Percentiles rank a stretch among this genome's conserved stretches.
Evolutionary conservation across 331 rosid species (phyloP).

Genomic region (Malus hybrid): DNA sequence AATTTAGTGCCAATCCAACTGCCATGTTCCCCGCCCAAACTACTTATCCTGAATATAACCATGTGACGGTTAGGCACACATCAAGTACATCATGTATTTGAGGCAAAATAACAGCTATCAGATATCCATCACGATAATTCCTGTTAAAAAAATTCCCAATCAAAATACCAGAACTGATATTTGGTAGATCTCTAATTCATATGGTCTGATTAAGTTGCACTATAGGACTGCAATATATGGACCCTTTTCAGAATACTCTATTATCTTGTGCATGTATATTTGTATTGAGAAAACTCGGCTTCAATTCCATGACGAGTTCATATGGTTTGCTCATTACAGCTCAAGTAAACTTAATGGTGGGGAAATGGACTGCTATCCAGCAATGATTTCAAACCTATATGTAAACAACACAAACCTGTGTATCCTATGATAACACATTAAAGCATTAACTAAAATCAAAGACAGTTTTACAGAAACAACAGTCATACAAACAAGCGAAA

Average conservation of each 20-base stretch:
- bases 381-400: background rate
- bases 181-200: background rate
- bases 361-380: background rate
- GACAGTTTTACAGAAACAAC: background rate
- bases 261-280: background rate
- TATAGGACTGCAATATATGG: background rate
- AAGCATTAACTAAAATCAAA: background rate
- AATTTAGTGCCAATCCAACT: slow-evolving; percentile 20
- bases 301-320: background rate
- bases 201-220: background rate
- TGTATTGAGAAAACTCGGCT: background rate
- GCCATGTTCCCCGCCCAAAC: slow-evolving; percentile 15
- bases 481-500: background rate
- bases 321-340: background rate
- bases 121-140: background rate
- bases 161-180: background rate
- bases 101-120: slow-evolving; percentile 17
- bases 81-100: background rate
- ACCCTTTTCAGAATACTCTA: background rate
- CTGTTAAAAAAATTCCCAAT: background rate
- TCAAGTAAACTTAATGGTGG: background rate
- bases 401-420: background rate
- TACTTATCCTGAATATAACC: slow-evolving; percentile 28
- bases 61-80: background rate
- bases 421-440: background rate